A percentile compares a stretch with the other conserved stretches of the same genome.
Evolutionary conservation across 2,329 filamentous ascomycete genomes (phyloP).

Genomic region (Aspergillus cejpii): DNA sequence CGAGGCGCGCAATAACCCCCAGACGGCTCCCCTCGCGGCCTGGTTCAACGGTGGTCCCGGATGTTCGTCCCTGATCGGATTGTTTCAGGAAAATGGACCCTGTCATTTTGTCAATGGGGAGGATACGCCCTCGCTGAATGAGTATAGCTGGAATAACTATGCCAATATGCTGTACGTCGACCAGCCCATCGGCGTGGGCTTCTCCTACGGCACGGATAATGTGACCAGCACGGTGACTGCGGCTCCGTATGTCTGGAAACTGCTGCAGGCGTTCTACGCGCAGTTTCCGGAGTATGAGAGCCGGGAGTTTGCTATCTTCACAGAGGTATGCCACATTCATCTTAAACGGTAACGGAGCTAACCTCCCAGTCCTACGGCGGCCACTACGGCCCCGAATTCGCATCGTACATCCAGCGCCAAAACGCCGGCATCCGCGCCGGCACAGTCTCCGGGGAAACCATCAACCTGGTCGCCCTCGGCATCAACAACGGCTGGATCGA

Average conservation of each 20-base stretch:
- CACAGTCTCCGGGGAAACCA: conserved; percentile 36
- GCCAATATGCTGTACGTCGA: conserved; percentile 63
- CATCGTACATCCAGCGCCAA: conserved; percentile 33
- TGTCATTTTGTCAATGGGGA: conserved; percentile 39
- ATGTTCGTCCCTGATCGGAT: conserved; percentile 38
- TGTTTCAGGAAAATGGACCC: conserved; percentile 42
- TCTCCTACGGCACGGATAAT: conserved; percentile 41
- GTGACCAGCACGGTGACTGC: conserved; percentile 42
- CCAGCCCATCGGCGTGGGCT: conserved; percentile 52
- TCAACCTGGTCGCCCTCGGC: conserved; percentile 50
- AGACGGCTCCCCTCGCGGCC: conserved; percentile 39
- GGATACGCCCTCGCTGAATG: conserved; percentile 41
- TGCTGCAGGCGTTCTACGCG: conserved; percentile 46
- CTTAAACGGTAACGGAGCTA: not conserved
- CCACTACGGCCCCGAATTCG: conserved; percentile 33
- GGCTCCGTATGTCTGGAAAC: conserved; percentile 49
- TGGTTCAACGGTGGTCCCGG: conserved; percentile 47
- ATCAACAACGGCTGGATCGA: conserved; percentile 56
- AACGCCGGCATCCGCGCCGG: conserved; percentile 35
- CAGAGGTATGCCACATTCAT: conserved; percentile 17
- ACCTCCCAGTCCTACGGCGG: conserved; percentile 30
- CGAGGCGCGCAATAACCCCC: conserved; percentile 42
- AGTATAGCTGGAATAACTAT: conserved; percentile 54
- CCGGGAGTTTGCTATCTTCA: conserved; percentile 32
- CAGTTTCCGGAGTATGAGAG: conserved; percentile 37